Base-by-base conservation (phyloP, 106 monocot genomes). In the Amphibolis antarctica region DNA sequence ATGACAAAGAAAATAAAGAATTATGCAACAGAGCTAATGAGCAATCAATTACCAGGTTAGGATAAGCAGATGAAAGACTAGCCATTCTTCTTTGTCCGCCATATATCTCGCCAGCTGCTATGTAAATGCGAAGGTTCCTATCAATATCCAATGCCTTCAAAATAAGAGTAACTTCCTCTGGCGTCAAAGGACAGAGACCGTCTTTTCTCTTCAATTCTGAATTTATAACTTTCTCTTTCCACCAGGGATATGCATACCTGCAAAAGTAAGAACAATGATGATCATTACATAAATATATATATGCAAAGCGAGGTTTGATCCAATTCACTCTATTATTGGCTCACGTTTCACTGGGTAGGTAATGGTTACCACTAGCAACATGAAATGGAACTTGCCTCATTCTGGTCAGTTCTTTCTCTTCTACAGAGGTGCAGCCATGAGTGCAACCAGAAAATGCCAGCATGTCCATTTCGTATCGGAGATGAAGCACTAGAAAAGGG, bases 161-260 rank as follows among this genome's bases (percentile, higher is more conserved):
- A 44, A 84, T 66, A 5, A 94, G 74, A 59, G 89, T 69, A 15
- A 89, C 86, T 66, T 94, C 94, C 73, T 94, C 94, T 45, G 94
- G 94, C 22, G 94, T 94, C 83, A 94, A 71, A 36, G 94, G 94
- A 56, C 94, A 94, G 15, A 86, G 76, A 27, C 94, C 94, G 54
- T 94, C 83, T 75, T 78, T 89, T 46, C 94, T 81, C 69, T 82
- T 94, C 67, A 71, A 18, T 10, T 89, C 89, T n/a, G 89, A 89
- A 54, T 89, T 49, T 27, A 94, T 89, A 7, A 86, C 69, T 62
- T 94, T 94, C 69, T 94, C 94, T 72, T 94, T 94, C 94, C 94
- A 94, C 94, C 94, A 94, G 19, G 89, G 94, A 74, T 94, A 94
- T 12, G 83, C 94, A 82, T 94, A 89, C 65, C 94, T 94, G 56